Conservation (phyloP, 2,329 filamentous ascomycete genomes). For the Chaetomium sp. region DNA sequence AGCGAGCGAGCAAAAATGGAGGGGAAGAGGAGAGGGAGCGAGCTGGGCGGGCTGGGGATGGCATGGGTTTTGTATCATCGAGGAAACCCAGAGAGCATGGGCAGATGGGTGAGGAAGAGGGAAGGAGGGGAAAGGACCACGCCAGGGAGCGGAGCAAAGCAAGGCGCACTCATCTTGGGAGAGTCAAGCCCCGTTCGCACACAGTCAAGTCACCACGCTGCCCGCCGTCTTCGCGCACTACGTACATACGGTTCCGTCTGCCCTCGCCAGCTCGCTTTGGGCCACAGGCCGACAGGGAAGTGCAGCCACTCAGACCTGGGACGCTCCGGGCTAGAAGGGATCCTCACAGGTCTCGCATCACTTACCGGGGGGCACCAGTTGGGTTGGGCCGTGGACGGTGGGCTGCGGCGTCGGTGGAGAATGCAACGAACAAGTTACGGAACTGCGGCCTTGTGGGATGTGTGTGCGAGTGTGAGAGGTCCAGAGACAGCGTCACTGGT, state of each 20-base stretch:
- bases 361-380: slow-evolving; percentile 14
- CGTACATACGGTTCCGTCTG: slow-evolving; percentile 1
- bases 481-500: slow-evolving; percentile 5
- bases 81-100: slow-evolving; percentile 13
- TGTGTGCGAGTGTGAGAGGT: background rate
- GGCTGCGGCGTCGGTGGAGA: slow-evolving; percentile 11
- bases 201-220: slow-evolving; percentile 21
- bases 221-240: slow-evolving; percentile 9
- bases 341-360: slow-evolving; percentile 18
- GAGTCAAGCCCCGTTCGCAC: slow-evolving; percentile 7
- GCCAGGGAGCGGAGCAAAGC: slow-evolving; percentile 19
- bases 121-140: slow-evolving; percentile 2
- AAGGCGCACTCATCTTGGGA: slow-evolving; percentile 8
- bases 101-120: no score
- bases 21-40: slow-evolving; percentile 8
- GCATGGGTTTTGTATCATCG: slow-evolving; percentile 25
- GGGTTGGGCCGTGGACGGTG: slow-evolving; percentile 3
- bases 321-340: slow-evolving; percentile 11
- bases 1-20: slow-evolving; percentile 5
- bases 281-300: slow-evolving; percentile 15
- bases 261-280: slow-evolving; percentile 11
- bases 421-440: slow-evolving; percentile 5
- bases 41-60: slow-evolving; percentile 14
- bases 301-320: slow-evolving; percentile 15
- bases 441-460: slow-evolving; percentile 3